Evolutionary conservation across 108 stramenopile species (phyloP).

Genomic region (Skeletonema grethae): DNA sequence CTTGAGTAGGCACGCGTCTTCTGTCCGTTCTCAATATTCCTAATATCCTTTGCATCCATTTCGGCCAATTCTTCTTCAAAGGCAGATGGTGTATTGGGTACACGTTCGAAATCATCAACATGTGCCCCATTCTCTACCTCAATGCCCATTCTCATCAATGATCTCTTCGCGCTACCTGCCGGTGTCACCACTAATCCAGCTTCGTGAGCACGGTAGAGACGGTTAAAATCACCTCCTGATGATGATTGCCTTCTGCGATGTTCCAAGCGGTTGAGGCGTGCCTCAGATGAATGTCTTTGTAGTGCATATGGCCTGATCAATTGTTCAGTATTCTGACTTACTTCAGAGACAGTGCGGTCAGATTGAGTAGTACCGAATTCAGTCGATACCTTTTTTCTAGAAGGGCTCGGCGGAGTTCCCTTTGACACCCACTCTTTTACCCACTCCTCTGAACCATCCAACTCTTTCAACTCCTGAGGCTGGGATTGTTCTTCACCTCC

Average conservation of each 20-base stretch:
- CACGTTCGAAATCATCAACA: background rate
- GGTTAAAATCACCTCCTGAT: constrained; percentile 17
- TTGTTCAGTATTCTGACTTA: background rate
- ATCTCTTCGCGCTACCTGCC: constrained; percentile 30
- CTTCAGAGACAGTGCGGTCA: background rate
- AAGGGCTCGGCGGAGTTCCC: constrained; percentile 6
- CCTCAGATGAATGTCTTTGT: constrained; percentile 24
- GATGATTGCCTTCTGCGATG: constrained; percentile 31
- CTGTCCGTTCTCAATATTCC: constrained; percentile 29
- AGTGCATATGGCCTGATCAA: constrained; percentile 13
- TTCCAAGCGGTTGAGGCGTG: constrained; percentile 25
- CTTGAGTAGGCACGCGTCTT: constrained; percentile 4
- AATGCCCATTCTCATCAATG: constrained; percentile 36
- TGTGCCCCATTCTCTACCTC: constrained; percentile 25
- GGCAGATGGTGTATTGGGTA: background rate
- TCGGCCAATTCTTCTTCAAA: constrained; percentile 21
- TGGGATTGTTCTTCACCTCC: background rate
- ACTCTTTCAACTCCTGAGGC: background rate
- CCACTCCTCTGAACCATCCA: constrained; percentile 17
- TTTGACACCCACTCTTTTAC: constrained; percentile 18
- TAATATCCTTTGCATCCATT: constrained; percentile 41
- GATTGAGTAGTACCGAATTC: background rate
- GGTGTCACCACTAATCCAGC: constrained; percentile 41
- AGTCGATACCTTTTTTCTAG: background rate
- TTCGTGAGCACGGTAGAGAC: constrained; percentile 48